A percentile compares a stretch with the other conserved stretches of the same genome.
Evolutionary conservation across 352 stramenopile species (phyloP).

Genomic region (Phytophthora nicotianae): DNA sequence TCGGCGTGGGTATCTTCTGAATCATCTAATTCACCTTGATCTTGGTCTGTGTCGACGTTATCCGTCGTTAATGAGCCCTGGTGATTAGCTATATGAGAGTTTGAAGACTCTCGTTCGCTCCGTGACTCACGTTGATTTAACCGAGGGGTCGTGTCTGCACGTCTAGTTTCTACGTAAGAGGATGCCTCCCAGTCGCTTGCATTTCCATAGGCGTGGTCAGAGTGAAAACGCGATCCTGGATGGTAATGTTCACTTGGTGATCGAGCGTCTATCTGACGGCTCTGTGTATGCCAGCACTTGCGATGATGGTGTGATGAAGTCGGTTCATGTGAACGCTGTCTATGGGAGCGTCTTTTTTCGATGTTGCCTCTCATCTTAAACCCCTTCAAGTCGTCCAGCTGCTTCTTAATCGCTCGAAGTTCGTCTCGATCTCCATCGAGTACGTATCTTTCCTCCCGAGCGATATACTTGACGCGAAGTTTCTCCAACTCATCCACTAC

Average conservation of each 20-base stretch:
- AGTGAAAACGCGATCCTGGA: conserved; percentile 12
- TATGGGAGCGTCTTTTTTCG: conserved; percentile 5
- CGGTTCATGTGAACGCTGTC: conserved; percentile 8
- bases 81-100: not conserved
- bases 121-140: not conserved
- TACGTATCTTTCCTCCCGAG: conserved; percentile 79
- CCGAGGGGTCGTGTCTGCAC: not conserved
- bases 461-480: conserved; percentile 79
- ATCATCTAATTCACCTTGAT: not conserved
- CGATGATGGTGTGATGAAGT: conserved; percentile 13
- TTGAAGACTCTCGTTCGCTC: conserved; percentile 6
- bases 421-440: conserved; percentile 82
- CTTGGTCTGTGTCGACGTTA: not conserved
- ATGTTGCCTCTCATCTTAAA: conserved; percentile 34
- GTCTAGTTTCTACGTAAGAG: conserved; percentile 16
- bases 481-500: conserved; percentile 80
- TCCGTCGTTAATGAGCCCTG: not conserved
- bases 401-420: conserved; percentile 80
- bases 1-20: conserved; percentile 3
- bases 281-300: conserved; percentile 20
- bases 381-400: conserved; percentile 74
- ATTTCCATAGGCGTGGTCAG: conserved; percentile 14
- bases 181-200: conserved; percentile 14
- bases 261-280: conserved; percentile 8
- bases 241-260: conserved; percentile 8